Base-by-base conservation (phyloP, 2,329 filamentous ascomycete species). In the Lachnellula cervina region DNA sequence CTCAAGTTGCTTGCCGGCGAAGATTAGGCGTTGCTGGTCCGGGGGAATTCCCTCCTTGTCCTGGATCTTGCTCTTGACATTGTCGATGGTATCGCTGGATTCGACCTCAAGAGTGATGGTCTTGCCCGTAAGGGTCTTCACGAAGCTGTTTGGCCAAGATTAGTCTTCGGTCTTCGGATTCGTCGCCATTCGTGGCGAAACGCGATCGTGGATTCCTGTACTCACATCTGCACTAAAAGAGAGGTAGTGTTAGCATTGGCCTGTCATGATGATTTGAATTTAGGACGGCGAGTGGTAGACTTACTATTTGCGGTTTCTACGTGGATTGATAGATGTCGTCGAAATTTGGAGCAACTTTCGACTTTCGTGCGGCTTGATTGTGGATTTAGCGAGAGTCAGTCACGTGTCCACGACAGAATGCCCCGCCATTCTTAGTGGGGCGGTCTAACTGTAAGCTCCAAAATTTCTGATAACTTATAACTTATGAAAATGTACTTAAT, bases 111-210 rank as follows among this genome's bases (percentile, higher is more conserved):
- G 88, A 80, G 94, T 97, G 84, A 97, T 97, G 79, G 93, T 97
- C 90, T 97, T 97, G 81, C 94, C 93, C 84, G 93, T 97, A 75
- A 97, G 90, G 85, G 93, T 97, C 88, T 97, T 97, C 82, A 97
- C 93, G 88, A 97, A 97, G 87, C 90, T 95, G 79, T 65, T 52
- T 8, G 23, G 25, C 17, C 44, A 50, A 54, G 28, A 57, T 69
- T 59, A 69, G 61, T 63, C 19, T 55, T 38, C 23, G 54, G 45
- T 48, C 49, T 49, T 51, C 57, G 47, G 55, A 32, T 32, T 60
- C 54, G 62, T 50, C 28, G 53, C 54, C 13, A 25, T 21, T 44
- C 42, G 28, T 55, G 14, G 50, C 34, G 54, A 32, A 55, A 11
- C 19, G 42, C 19, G 19, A 43, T 56, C 38, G 57, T 38, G 61